A percentile compares a stretch with the other conserved stretches of the same genome.
Evolutionary conservation across 1,139 yeast species (phyloP).

Genomic region (Lodderomyces parapsilosis): DNA sequence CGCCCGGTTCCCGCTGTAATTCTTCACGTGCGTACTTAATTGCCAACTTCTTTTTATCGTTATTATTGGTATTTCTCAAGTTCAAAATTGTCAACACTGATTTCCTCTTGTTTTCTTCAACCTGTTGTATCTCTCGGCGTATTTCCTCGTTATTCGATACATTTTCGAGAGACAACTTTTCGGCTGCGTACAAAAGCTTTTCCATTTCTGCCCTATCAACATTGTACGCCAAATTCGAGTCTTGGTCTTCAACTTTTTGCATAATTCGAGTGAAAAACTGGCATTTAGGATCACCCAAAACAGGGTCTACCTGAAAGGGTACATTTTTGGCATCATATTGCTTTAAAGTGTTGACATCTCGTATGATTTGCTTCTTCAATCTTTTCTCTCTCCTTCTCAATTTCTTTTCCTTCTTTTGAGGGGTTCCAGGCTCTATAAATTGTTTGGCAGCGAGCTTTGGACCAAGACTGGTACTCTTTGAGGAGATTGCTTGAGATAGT

Average conservation of each 20-base stretch:
- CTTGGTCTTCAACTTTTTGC: slow-evolving; percentile 59
- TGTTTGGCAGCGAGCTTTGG: slow-evolving; percentile 37
- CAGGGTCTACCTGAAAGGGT: slow-evolving; percentile 61
- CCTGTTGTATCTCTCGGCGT: slow-evolving; percentile 40
- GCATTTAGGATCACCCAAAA: slow-evolving; percentile 66
- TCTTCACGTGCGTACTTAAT: slow-evolving; percentile 68
- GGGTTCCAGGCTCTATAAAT: slow-evolving; percentile 24
- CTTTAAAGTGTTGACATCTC: slow-evolving; percentile 48
- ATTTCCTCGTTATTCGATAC: slow-evolving; percentile 32
- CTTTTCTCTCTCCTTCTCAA: slow-evolving; percentile 42
- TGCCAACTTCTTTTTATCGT: slow-evolving; percentile 60
- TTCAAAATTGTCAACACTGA: slow-evolving; percentile 71
- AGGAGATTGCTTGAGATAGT: slow-evolving; percentile 8
- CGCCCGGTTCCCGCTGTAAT: slow-evolving; percentile 82
- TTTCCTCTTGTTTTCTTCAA: slow-evolving; percentile 62
- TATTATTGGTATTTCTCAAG: slow-evolving; percentile 65
- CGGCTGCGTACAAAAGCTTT: slow-evolving; percentile 73
- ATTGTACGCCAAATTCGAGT: slow-evolving; percentile 58
- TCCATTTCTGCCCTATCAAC: slow-evolving; percentile 66
- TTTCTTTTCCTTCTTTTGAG: slow-evolving; percentile 34
- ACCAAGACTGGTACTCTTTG: slow-evolving; percentile 10
- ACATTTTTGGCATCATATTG: slow-evolving; percentile 34
- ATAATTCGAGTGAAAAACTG: slow-evolving; percentile 70
- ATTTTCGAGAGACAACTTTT: slow-evolving; percentile 42
- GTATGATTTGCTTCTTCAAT: slow-evolving; percentile 42